Conservation (phyloP, 2,329 filamentous ascomycete species). For the Chaetomium sp. region DNA sequence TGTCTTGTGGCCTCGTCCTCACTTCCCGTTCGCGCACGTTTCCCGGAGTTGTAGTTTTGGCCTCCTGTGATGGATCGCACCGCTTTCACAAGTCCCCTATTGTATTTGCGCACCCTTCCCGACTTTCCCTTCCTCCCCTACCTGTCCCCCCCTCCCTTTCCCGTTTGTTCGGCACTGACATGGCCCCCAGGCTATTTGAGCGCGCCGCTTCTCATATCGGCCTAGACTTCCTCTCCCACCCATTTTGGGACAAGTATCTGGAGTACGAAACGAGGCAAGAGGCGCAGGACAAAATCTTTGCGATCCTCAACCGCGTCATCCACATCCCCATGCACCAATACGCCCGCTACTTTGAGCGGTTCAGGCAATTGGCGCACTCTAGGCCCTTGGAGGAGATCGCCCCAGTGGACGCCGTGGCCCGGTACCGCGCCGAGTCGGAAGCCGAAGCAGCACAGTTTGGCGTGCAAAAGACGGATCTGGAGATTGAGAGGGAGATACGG, state of each 20-base stretch:
- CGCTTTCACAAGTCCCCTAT: slow-evolving; percentile 49
- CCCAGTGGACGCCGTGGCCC: slow-evolving; percentile 58
- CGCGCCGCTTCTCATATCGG: slow-evolving; percentile 79
- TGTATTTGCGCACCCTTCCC: slow-evolving; percentile 56
- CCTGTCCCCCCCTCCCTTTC: slow-evolving; percentile 13
- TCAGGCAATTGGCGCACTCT: slow-evolving; percentile 67
- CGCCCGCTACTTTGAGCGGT: slow-evolving; percentile 87
- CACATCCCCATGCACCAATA: slow-evolving; percentile 95
- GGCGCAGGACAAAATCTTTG: slow-evolving; percentile 75
- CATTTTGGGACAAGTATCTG: slow-evolving; percentile 98
- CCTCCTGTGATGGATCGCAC: slow-evolving; percentile 43
- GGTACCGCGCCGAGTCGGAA: slow-evolving; percentile 66
- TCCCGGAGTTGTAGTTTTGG: slow-evolving; percentile 28
- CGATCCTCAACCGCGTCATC: slow-evolving; percentile 74
- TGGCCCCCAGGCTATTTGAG: slow-evolving; percentile 74
- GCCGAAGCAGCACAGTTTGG: slow-evolving; percentile 52
- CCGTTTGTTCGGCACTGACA: slow-evolving; percentile 25
- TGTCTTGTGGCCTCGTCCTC: slow-evolving; percentile 31
- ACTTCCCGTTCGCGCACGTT: slow-evolving; percentile 30
- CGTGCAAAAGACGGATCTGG: slow-evolving; percentile 55
- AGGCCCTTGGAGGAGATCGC: slow-evolving; percentile 69
- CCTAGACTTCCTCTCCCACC: slow-evolving; percentile 87
- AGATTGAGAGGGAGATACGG: slow-evolving; percentile 78
- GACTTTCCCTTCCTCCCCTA: slow-evolving; percentile 24
- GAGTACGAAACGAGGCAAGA: slow-evolving; percentile 93